A percentile compares a stretch with the other conserved stretches of the same genome.
Evolutionary conservation across 148 eudicot genomes (phyloP).

Genomic region (Rhododendron kiyosumense): DNA sequence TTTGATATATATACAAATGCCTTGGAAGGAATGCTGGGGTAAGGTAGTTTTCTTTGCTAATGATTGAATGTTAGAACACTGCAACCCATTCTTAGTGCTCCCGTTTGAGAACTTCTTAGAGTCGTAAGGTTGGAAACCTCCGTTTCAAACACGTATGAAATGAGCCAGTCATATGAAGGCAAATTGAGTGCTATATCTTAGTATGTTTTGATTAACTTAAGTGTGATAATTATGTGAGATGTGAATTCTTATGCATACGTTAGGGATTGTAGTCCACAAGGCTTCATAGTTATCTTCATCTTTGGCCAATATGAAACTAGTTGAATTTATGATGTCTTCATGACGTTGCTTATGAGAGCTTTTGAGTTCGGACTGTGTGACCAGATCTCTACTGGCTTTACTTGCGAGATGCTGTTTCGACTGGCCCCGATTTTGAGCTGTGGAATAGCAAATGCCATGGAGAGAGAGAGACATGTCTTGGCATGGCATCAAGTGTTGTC

Average conservation of each 20-base stretch:
- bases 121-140: background rate
- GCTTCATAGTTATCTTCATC: background rate
- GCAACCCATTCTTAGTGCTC: too few relatives aligned
- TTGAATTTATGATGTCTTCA: background rate
- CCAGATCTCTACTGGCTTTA: background rate
- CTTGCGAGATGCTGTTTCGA: background rate
- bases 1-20: background rate
- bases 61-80: too few relatives aligned
- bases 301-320: background rate
- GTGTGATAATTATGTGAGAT: background rate
- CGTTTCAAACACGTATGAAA: background rate
- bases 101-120: background rate
- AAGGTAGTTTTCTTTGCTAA: background rate
- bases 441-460: background rate
- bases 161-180: background rate
- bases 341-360: background rate
- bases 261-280: background rate
- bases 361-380: background rate
- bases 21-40: background rate
- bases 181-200: background rate
- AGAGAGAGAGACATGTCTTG: too few relatives aligned
- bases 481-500: too few relatives aligned
- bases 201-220: background rate
- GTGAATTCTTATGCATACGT: background rate
- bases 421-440: background rate